These are phyloP conservation scores for Diplogelasinospora grovesii DNA, from an alignment of 495 filamentous ascomycete genomes.

Conservation along the genomic window DNA sequence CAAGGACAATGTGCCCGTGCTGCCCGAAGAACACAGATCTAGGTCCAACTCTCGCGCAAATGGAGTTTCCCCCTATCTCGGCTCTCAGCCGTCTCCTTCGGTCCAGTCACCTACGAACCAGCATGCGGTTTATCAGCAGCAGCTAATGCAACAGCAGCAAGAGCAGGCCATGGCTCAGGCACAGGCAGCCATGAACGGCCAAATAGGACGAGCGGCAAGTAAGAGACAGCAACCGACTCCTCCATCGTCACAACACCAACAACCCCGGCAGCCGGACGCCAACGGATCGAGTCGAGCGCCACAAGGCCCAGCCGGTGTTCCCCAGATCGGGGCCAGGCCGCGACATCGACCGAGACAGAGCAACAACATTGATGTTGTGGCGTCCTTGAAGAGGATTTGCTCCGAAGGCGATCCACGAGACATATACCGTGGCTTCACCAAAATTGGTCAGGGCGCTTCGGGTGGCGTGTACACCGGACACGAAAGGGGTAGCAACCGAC, in stretches of 20 bases:
- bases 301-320: constrained; percentile 31
- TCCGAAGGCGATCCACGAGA: constrained; percentile 80
- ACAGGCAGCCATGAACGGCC: constrained; percentile 52
- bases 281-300: constrained; percentile 48
- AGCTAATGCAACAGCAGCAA: constrained; percentile 60
- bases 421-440: constrained; percentile 79
- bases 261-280: constrained; percentile 46
- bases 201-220: constrained; percentile 58
- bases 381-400: constrained; percentile 79
- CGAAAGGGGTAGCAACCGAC: constrained; percentile 70
- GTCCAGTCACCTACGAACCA: constrained; percentile 29
- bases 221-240: constrained; percentile 53
- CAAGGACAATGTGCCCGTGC: constrained; percentile 43
- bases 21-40: constrained; percentile 49
- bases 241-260: constrained; percentile 50
- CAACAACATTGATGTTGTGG: constrained; percentile 71
- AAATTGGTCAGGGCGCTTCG: constrained; percentile 96
- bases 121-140: constrained; percentile 59
- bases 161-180: constrained; percentile 69
- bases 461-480: constrained; percentile 94
- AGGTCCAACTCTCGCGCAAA: constrained; percentile 48
- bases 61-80: constrained; percentile 37
- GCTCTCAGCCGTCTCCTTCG: constrained; percentile 23
- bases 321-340: constrained; percentile 53
- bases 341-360: constrained; percentile 71